Evolutionary conservation across 495 filamentous ascomycete genomes (phyloP).

Genomic region (Penicillium egyptiacum): DNA sequence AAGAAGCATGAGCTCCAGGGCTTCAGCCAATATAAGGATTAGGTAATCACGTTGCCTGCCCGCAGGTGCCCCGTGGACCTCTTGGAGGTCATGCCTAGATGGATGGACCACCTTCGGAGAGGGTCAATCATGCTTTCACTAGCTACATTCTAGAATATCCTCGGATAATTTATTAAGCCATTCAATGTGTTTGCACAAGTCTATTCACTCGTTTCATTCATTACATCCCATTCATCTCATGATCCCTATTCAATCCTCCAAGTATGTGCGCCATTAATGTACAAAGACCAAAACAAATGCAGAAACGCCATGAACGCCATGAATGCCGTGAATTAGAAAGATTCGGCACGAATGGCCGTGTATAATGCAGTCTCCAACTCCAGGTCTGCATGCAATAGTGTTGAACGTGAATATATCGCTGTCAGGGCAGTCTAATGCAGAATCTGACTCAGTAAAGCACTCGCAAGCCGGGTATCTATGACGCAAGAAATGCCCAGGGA

Average conservation of each 20-base stretch:
- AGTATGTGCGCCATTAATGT: conserved; percentile 14
- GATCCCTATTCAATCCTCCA: conserved; percentile 1
- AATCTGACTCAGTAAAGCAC: conserved; percentile 16
- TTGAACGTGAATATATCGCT: conserved; percentile 30
- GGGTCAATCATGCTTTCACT: not conserved
- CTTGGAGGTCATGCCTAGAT: too few relatives aligned
- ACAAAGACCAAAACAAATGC: conserved; percentile 8
- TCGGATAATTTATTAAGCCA: not conserved
- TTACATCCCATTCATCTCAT: conserved; percentile 6
- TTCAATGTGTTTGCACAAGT: not conserved
- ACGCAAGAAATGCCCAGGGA: conserved; percentile 10
- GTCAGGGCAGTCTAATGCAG: conserved; percentile 17
- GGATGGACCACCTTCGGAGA: too few relatives aligned
- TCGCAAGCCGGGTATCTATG: conserved; percentile 19
- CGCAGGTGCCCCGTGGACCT: too few relatives aligned
- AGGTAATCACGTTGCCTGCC: conserved; percentile 5
- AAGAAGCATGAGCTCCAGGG: conserved; percentile 26
- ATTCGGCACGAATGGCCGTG: conserved; percentile 4
- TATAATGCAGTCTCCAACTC: conserved; percentile 26
- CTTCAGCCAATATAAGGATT: conserved; percentile 14
- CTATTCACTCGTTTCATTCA: not conserved
- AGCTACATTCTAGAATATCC: not conserved
- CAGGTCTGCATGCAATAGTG: conserved; percentile 25
- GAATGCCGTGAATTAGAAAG: conserved; percentile 18
- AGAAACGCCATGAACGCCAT: conserved; percentile 28